Conservation (phyloP, 2,329 filamentous ascomycete genomes). For the Verticillium longisporum region DNA sequence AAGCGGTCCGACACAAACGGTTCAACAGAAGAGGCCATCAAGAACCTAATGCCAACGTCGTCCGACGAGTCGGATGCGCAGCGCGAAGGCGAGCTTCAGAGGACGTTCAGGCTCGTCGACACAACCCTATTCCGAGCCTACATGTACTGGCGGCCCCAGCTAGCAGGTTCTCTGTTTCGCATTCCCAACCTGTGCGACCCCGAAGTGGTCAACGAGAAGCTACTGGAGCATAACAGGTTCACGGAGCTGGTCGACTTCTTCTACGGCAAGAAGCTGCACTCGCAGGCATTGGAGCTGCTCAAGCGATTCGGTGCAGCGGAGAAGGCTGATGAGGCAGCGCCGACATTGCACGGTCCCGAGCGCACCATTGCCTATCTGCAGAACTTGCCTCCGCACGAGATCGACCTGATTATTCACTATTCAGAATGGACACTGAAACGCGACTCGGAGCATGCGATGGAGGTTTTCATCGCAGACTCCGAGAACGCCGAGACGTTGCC, state of each 20-base stretch:
- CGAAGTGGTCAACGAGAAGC: slow-evolving; percentile 85
- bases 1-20: slow-evolving; percentile 39
- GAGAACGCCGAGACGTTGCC: slow-evolving; percentile 86
- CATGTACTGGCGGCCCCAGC: slow-evolving; percentile 81
- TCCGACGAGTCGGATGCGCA: slow-evolving; percentile 46
- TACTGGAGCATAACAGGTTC: slow-evolving; percentile 83
- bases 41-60: slow-evolving; percentile 44
- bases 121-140: slow-evolving; percentile 91
- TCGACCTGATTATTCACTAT: slow-evolving; percentile 87
- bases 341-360: slow-evolving; percentile 67
- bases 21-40: slow-evolving; percentile 43
- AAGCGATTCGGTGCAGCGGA: slow-evolving; percentile 67
- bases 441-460: slow-evolving; percentile 74
- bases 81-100: slow-evolving; percentile 64
- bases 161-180: slow-evolving; percentile 86
- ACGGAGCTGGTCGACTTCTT: slow-evolving; percentile 97
- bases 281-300: slow-evolving; percentile 78
- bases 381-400: slow-evolving; percentile 75
- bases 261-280: slow-evolving; percentile 88
- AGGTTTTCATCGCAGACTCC: slow-evolving; percentile 86
- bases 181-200: slow-evolving; percentile 97
- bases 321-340: slow-evolving; percentile 41
- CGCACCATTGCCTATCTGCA: slow-evolving; percentile 88
- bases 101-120: slow-evolving; percentile 79
- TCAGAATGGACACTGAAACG: slow-evolving; percentile 77